A percentile compares a stretch with the other conserved stretches of the same genome.
These are phyloP conservation scores for Aspergillus texensis DNA, from an alignment of 2,329 filamentous ascomycete genomes.

Conservation along the genomic window DNA sequence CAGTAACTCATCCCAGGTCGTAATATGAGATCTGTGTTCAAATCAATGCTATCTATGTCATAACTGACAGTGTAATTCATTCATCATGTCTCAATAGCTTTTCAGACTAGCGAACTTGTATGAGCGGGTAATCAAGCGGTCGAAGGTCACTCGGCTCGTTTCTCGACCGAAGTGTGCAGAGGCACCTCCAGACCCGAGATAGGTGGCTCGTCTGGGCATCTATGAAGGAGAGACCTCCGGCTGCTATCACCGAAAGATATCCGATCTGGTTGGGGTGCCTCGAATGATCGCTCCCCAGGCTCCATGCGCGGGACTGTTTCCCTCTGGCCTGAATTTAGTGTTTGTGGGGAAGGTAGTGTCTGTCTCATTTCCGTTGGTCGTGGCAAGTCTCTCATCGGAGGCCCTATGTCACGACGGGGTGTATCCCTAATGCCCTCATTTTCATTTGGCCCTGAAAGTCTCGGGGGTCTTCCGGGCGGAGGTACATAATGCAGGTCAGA, in stretches of 20 bases:
- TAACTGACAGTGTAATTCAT: conserved; percentile 29
- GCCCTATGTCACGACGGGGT: conserved; percentile 23
- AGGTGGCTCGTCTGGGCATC: conserved; percentile 26
- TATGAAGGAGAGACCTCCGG: conserved; percentile 28
- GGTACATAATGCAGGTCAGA: conserved; percentile 26
- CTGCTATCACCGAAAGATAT: conserved; percentile 28
- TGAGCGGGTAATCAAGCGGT: neutral
- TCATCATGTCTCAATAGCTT: conserved; percentile 20
- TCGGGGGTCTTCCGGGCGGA: conserved; percentile 18
- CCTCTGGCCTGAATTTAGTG: conserved; percentile 32
- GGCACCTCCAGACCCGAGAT: conserved; percentile 24
- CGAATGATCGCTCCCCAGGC: conserved; percentile 27
- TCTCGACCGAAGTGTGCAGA: conserved; percentile 23
- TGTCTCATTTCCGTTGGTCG: conserved; percentile 30
- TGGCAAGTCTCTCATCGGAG: conserved; percentile 31
- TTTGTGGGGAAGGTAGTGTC: conserved; percentile 33
- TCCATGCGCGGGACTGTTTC: conserved; percentile 30
- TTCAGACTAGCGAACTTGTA: conserved; percentile 10
- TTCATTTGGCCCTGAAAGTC: conserved; percentile 16
- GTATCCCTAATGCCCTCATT: conserved; percentile 26
- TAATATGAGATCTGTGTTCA: conserved; percentile 19
- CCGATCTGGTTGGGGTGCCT: conserved; percentile 25
- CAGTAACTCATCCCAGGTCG: conserved; percentile 20
- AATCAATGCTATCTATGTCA: conserved; percentile 37
- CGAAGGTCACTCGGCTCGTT: conserved; percentile 21